Evolutionary conservation across 345 rosid genomes (phyloP), one percentile per base, ranked within the genome.

Genomic region (Barbarea vulgaris): DNA sequence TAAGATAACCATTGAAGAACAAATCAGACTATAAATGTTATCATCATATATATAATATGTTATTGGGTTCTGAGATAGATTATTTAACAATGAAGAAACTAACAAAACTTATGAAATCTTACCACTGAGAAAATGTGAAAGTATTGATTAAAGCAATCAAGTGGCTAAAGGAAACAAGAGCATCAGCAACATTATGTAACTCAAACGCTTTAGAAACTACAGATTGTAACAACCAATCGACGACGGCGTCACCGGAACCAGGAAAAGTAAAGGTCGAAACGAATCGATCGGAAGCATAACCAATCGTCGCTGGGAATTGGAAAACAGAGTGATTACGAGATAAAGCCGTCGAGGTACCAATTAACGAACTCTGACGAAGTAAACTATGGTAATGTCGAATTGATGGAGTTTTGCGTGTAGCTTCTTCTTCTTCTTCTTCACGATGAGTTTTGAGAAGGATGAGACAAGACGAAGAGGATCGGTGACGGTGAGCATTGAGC

Each of bases 71-170:
- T 31, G 34, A 24, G 25, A 7, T 33, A 3, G 8, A n/a, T n/a
- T n/a, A n/a, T n/a, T 8, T 33, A 33, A 33, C 10, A 24, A 24
- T 24, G 3, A 24, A 24, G 25, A 24, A n/a, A n/a, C n/a, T n/a
- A 24, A 24, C 25, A 24, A 24, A 24, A 33, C 36, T 33, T 42
- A n/a, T 33, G 47, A 54, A 67, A 41, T 3, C n/a, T 46, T 59
- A 72, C 77, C 77, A 73, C 4, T 73, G 77, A 73, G 70, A 53
- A 63, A 73, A 73, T 1, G 77, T 52, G 63, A 73, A 53, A 41
- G 77, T 11, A 41, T 62, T 22, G 0, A 72, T 7, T 22, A 72
- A 39, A 1, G 53, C 18, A 13, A 72, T 4, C 17, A 62, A 39
- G 5, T 62, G 69, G 10, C 52, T 41, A 62, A 72, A 44, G 0